These are phyloP conservation scores for Lagenidium giganteum DNA, from an alignment of 352 stramenopile genomes.

Conservation along the genomic window DNA sequence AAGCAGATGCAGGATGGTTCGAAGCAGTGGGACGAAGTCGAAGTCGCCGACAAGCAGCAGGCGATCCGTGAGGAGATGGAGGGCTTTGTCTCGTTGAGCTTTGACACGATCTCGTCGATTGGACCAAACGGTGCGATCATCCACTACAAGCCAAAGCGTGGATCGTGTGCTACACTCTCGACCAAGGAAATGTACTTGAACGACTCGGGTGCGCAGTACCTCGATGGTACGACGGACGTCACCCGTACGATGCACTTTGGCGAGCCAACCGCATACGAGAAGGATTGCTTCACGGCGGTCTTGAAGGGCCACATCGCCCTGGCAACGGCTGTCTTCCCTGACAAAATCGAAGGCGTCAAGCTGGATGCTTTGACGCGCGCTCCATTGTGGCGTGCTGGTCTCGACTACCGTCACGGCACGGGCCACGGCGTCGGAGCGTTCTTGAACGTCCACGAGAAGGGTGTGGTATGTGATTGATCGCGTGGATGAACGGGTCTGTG, in stretches of 20 bases:
- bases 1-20: constrained; percentile 45
- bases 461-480: constrained; percentile 36
- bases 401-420: constrained; percentile 98
- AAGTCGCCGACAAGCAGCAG: constrained; percentile 92
- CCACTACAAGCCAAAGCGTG: constrained; percentile 87
- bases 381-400: constrained; percentile 91
- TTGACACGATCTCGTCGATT: constrained; percentile 97
- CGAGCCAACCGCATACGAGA: constrained; percentile 88
- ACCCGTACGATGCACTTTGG: constrained; percentile 98
- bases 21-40: constrained; percentile 64
- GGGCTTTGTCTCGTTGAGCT: constrained; percentile 91
- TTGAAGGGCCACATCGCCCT: constrained; percentile 97
- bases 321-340: constrained; percentile 77
- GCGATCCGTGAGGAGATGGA: constrained; percentile 79
- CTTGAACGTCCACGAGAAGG: constrained; percentile 97
- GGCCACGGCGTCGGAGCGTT: constrained; percentile 96
- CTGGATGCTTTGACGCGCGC: constrained; percentile 96
- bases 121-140: constrained; percentile 97
- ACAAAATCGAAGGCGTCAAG: constrained; percentile 93
- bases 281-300: constrained; percentile 95
- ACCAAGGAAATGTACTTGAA: constrained; percentile 96
- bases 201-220: constrained; percentile 98
- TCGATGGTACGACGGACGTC: constrained; percentile 98
- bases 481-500: constrained; percentile 7
- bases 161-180: constrained; percentile 83